Evolutionary conservation across 2,329 filamentous ascomycete species (phyloP), one percentile per base, ranked within the genome.

Genomic region (Rhynchosporium secalis): DNA sequence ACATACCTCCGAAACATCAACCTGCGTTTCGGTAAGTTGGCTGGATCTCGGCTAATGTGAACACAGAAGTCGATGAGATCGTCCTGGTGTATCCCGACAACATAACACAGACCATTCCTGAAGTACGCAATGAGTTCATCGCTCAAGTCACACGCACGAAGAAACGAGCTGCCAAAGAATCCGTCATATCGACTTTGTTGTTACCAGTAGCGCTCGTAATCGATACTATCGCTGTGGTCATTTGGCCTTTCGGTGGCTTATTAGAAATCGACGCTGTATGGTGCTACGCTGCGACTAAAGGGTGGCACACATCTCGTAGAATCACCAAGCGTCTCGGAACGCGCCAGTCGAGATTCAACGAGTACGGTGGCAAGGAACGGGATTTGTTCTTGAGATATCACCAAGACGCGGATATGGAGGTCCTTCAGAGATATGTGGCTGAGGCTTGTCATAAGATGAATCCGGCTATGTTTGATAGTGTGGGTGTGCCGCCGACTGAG

Each of bases 231-330:
- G 68, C 66, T 5, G 65, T 66, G 7, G 28, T 73, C 15, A 66
- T 74, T 43, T 74, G 72, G 72, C 72, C 72, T 1, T 74, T 74
- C 45, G 72, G 73, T 15, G 73, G 73, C 0, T 62, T 74, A 2
- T 65, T 71, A 7, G 73, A 74, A 58, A 66, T 74, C 40, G 72
- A 74, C 33, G 68, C 68, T 1, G 70, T 73, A 5, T 74, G 72
- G 73, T 66, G 71, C 4, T 74, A 72, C 56, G 58, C 70, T 2
- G 70, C 66, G 12, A 69, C 74, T 31, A 62, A 60, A 41, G 65
- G 65, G 26, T 66, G 54, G 54, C 7, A 51, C 20, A 66, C 38
- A 26, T 62, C 28, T 20, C 56, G 49, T n/a, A 40, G 40, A 6
- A 54, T 62, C 13, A 58, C 49, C 26, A 59, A 60, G 7, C 47